phyloP scores from a whole-genome alignment of 257 asterid genomes.

The Schizonepeta tenuifolia region DNA sequence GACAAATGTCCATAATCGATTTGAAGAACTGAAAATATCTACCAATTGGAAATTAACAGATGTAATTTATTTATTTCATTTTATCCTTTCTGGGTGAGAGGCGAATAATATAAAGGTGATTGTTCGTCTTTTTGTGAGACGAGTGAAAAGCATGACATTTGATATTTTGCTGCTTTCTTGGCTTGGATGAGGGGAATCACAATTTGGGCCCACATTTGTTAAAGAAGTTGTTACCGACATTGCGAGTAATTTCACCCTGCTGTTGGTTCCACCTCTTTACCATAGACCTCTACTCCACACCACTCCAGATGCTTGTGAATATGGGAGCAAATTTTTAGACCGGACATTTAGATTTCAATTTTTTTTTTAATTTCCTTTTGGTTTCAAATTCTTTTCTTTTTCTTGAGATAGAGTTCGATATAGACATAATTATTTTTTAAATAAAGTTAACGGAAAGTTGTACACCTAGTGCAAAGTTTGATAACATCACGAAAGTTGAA shows the following conservation, averaged over 20 bases:
- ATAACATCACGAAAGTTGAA: too few species aligned
- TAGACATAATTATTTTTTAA: too few species aligned
- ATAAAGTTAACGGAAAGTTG: too few species aligned
- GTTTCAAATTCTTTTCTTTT: too few species aligned
- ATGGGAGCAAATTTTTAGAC: too few species aligned
- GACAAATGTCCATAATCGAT: not conserved
- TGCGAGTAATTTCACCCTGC: slow-evolving; percentile 16
- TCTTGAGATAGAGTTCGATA: too few species aligned
- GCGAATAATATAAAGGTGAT: not conserved
- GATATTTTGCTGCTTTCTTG: not conserved
- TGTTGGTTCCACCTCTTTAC: slow-evolving; percentile 20
- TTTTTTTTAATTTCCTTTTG: too few species aligned
- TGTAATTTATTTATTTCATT: not conserved
- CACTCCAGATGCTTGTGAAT: too few species aligned
- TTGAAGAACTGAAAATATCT: too few species aligned
- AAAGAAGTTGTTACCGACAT: slow-evolving; percentile 33
- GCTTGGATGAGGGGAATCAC: not conserved
- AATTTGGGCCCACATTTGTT: not conserved
- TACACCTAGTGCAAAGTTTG: too few species aligned
- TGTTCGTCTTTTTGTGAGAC: not conserved
- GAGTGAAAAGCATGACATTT: slow-evolving; percentile 5
- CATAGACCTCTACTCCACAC: slow-evolving; percentile 17
- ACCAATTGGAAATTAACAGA: too few species aligned
- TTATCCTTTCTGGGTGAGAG: not conserved
- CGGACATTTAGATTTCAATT: too few species aligned